These are phyloP conservation scores for Lecanosticta acicola DNA, from an alignment of 2,329 filamentous ascomycete genomes.

Conservation along the genomic window DNA sequence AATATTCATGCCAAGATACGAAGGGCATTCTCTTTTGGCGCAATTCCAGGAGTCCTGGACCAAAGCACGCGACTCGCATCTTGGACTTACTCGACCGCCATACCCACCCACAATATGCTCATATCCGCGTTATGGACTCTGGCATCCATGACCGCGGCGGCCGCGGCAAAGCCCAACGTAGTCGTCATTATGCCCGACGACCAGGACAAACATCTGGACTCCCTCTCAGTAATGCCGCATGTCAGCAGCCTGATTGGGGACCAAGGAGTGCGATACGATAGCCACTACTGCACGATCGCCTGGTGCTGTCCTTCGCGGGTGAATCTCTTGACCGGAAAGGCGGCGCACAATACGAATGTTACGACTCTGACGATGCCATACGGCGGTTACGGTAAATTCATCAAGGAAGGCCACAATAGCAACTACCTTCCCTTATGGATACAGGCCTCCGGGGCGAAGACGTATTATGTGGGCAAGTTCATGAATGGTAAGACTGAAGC, in stretches of 20 bases:
- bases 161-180: conserved; percentile 42
- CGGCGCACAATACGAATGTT: conserved; percentile 64
- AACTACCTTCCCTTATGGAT: conserved; percentile 65
- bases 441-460: conserved; percentile 58
- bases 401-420: conserved; percentile 58
- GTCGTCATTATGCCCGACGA: conserved; percentile 62
- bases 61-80: background rate
- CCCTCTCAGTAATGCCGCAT: conserved; percentile 53
- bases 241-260: conserved; percentile 51
- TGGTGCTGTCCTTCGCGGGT: conserved; percentile 1
- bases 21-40: too few species aligned
- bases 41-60: too few species aligned
- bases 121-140: background rate
- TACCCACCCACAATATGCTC: background rate
- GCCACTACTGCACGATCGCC: conserved; percentile 4
- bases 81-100: background rate
- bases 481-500: conserved; percentile 44
- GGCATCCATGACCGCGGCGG: background rate
- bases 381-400: conserved; percentile 60
- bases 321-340: conserved; percentile 18
- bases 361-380: conserved; percentile 52
- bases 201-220: conserved; percentile 54
- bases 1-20: too few species aligned
- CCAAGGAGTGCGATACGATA: conserved; percentile 50
- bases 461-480: conserved; percentile 64